Evolutionary conservation across 305 asterid genomes (phyloP).

Genomic region (Solanum hybrid): DNA sequence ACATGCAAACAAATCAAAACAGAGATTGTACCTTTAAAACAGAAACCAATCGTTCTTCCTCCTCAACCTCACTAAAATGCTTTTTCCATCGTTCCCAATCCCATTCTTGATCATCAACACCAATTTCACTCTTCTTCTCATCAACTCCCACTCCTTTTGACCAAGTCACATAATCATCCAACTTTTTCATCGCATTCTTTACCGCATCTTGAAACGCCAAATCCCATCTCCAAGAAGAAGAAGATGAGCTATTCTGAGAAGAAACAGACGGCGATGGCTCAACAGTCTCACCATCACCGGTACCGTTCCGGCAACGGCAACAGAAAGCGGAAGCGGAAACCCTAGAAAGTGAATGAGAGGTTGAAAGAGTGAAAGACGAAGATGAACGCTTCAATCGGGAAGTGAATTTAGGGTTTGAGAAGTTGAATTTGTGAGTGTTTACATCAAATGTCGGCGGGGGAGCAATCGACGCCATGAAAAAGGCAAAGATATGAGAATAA

Average conservation of each 20-base stretch:
- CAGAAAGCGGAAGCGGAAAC: conserved; percentile 42
- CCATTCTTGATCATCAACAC: conserved; percentile 48
- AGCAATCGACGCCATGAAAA: conserved; percentile 55
- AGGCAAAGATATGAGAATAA: background rate
- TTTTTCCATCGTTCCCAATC: conserved; percentile 94
- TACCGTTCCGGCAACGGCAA: conserved; percentile 23
- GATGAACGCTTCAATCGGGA: conserved; percentile 27
- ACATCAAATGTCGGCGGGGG: conserved; percentile 40
- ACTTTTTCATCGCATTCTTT: conserved; percentile 43
- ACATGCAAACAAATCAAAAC: background rate
- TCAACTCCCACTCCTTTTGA: conserved; percentile 27
- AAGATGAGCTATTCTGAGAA: conserved; percentile 10
- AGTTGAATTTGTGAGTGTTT: conserved; percentile 24
- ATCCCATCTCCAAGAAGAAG: conserved; percentile 53
- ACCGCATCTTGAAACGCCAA: conserved; percentile 51
- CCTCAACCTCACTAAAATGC: conserved; percentile 70
- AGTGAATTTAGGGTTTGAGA: conserved; percentile 24
- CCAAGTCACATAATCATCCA: conserved; percentile 44
- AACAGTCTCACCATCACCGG: conserved; percentile 29
- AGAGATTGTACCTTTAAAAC: conserved; percentile 52
- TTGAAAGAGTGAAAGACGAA: conserved; percentile 14
- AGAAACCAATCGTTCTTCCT: conserved; percentile 69
- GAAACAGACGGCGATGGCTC: background rate
- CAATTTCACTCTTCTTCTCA: conserved; percentile 9
- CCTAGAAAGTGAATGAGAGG: conserved; percentile 18